phyloP scores from a whole-genome alignment of 768 basidiomycete species.

The Pleurotus ostreatus region DNA sequence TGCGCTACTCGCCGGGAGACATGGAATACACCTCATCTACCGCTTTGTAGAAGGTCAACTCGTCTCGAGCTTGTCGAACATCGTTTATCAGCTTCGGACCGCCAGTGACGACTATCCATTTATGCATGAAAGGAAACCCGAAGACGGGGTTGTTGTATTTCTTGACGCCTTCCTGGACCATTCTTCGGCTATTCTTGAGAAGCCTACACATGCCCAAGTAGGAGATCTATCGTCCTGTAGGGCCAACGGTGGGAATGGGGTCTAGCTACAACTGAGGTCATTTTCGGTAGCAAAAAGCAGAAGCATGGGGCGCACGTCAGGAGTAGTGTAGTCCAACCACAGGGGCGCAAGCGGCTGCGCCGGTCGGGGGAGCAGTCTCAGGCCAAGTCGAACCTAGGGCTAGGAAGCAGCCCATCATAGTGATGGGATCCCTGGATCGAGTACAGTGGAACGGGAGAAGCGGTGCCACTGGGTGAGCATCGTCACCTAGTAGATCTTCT shows the following conservation, averaged over 20 bases:
- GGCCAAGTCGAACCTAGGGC: too few relatives aligned
- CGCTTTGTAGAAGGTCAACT: constrained; percentile 17
- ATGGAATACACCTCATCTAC: background rate
- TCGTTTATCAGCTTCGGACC: constrained; percentile 28
- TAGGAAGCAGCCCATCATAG: too few relatives aligned
- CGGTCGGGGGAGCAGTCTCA: too few relatives aligned
- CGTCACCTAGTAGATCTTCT: too few relatives aligned
- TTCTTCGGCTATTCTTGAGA: constrained; percentile 16
- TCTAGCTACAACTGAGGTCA: constrained; percentile 9
- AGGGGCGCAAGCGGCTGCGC: background rate
- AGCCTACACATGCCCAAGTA: constrained; percentile 24
- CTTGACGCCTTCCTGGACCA: constrained; percentile 30
- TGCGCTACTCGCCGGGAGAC: too few relatives aligned
- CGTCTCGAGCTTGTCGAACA: constrained; percentile 25
- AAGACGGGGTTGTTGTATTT: constrained; percentile 11
- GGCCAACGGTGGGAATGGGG: constrained; percentile 34
- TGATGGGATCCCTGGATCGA: too few relatives aligned
- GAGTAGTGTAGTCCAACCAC: background rate
- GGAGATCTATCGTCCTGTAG: constrained; percentile 26
- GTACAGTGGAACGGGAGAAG: too few relatives aligned
- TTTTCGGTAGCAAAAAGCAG: background rate
- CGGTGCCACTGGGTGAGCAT: too few relatives aligned
- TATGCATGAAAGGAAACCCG: constrained; percentile 18
- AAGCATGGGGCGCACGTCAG: background rate
- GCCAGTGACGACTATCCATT: constrained; percentile 28